A percentile compares a stretch with the other conserved stretches of the same genome.
These are phyloP conservation scores for Boletus barrowsii DNA, from an alignment of 768 basidiomycete species.

Conservation along the genomic window DNA sequence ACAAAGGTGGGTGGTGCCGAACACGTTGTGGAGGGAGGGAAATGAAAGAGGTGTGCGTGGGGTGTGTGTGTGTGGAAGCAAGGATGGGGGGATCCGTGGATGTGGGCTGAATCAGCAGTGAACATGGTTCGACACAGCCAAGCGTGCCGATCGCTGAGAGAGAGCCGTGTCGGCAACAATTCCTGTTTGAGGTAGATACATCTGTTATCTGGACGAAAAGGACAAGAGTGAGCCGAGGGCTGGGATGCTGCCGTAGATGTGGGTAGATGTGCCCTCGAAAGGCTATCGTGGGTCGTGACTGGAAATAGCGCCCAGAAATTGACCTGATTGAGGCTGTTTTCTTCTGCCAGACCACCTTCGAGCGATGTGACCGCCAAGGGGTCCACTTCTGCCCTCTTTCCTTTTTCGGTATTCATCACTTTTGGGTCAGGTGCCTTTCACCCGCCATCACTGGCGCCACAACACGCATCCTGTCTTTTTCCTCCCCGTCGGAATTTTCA, in stretches of 20 bases:
- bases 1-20: slow-evolving; percentile 4
- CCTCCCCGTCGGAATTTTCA: slow-evolving; percentile 32
- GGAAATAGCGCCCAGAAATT: slow-evolving; percentile 27
- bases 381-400: slow-evolving; percentile 12
- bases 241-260: slow-evolving; percentile 17
- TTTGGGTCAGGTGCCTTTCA: slow-evolving; percentile 31
- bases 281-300: slow-evolving; percentile 30
- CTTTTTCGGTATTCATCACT: slow-evolving; percentile 19
- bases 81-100: neutral
- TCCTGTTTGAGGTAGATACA: slow-evolving; percentile 30
- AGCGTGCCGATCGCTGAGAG: slow-evolving; percentile 31
- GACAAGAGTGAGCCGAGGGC: slow-evolving; percentile 12
- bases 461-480: slow-evolving; percentile 32
- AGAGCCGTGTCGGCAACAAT: slow-evolving; percentile 27
- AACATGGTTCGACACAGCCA: slow-evolving; percentile 20
- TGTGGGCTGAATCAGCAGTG: slow-evolving; percentile 24
- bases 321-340: slow-evolving; percentile 19
- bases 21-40: slow-evolving; percentile 20
- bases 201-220: slow-evolving; percentile 25
- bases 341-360: slow-evolving; percentile 20
- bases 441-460: slow-evolving; percentile 37
- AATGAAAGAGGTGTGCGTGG: slow-evolving; percentile 11
- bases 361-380: slow-evolving; percentile 33
- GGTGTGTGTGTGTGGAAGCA: neutral
- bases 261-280: slow-evolving; percentile 31